phyloP scores from a whole-genome alignment of 768 basidiomycete species.

The Panaeolus cyanescens region DNA sequence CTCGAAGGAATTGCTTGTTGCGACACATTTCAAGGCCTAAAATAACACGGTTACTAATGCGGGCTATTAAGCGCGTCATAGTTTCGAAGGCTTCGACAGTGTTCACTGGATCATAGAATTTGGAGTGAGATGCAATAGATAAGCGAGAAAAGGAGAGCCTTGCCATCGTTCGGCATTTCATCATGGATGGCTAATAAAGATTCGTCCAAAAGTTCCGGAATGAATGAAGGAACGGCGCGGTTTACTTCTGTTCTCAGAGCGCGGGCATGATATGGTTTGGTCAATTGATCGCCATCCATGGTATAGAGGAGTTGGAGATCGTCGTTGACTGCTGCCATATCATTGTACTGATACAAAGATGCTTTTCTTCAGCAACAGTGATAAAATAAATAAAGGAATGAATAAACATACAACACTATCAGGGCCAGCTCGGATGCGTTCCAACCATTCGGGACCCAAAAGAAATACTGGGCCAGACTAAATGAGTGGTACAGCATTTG shows the following conservation, averaged over 20 bases:
- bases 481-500: neutral
- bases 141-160: neutral
- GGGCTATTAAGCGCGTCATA: conserved; percentile 38
- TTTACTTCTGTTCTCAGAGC: conserved; percentile 38
- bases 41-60: conserved; percentile 40
- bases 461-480: conserved; percentile 36
- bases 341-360: conserved; percentile 29
- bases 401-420: conserved; percentile 31
- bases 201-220: conserved; percentile 39
- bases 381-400: neutral
- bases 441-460: conserved; percentile 32
- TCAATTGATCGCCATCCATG: conserved; percentile 35
- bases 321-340: conserved; percentile 34
- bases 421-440: conserved; percentile 29
- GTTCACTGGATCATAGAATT: conserved; percentile 19
- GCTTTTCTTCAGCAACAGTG: neutral
- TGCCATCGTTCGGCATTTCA: conserved; percentile 15
- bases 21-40: conserved; percentile 36
- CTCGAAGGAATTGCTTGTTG: conserved; percentile 33
- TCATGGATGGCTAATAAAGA: conserved; percentile 31
- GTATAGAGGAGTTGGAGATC: conserved; percentile 38
- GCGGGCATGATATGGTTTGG: conserved; percentile 34
- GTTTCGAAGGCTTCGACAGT: conserved; percentile 31
- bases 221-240: conserved; percentile 34
- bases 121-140: neutral